Conservation (phyloP, 73 alveolate species). For the Diophrys sp. region DNA sequence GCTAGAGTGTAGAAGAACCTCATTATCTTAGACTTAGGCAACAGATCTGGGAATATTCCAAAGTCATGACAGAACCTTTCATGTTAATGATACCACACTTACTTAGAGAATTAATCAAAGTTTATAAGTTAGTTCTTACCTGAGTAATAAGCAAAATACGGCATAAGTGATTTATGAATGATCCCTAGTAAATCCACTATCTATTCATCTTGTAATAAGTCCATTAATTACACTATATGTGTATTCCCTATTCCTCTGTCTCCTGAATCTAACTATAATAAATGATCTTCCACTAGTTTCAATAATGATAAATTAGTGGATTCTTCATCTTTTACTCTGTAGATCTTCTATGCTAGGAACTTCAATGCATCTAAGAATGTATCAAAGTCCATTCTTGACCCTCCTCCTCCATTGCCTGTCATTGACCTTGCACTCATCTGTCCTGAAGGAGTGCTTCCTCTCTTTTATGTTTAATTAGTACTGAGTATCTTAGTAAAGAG, state of each 20-base stretch:
- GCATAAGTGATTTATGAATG: slow-evolving; percentile 60
- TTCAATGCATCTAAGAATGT: slow-evolving; percentile 56
- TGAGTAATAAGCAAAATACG: slow-evolving; percentile 56
- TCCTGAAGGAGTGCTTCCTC: not conserved
- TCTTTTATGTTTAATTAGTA: not conserved
- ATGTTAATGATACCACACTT: no score
- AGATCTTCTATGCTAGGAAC: slow-evolving; percentile 42
- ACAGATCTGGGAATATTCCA: slow-evolving; percentile 74
- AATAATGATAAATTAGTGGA: slow-evolving; percentile 10
- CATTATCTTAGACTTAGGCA: slow-evolving; percentile 57
- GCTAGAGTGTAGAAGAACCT: slow-evolving; percentile 61
- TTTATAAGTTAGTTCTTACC: slow-evolving; percentile 49
- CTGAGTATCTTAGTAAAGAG: slow-evolving; percentile 43
- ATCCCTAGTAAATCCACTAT: slow-evolving; percentile 62
- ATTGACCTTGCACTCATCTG: not conserved
- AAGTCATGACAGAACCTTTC: slow-evolving; percentile 79
- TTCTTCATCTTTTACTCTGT: slow-evolving; percentile 12
- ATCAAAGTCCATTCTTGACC: slow-evolving; percentile 53
- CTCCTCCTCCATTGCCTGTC: not conserved
- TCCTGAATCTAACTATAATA: slow-evolving; percentile 40
- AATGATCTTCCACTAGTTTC: slow-evolving; percentile 23
- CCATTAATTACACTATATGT: slow-evolving; percentile 64
- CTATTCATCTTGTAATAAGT: slow-evolving; percentile 59
- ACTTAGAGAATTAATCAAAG: slow-evolving; percentile 50
- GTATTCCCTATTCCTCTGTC: slow-evolving; percentile 13